These are phyloP conservation scores for Fusarium sp. DNA, from an alignment of 2,329 filamentous ascomycete species.

Conservation along the genomic window DNA sequence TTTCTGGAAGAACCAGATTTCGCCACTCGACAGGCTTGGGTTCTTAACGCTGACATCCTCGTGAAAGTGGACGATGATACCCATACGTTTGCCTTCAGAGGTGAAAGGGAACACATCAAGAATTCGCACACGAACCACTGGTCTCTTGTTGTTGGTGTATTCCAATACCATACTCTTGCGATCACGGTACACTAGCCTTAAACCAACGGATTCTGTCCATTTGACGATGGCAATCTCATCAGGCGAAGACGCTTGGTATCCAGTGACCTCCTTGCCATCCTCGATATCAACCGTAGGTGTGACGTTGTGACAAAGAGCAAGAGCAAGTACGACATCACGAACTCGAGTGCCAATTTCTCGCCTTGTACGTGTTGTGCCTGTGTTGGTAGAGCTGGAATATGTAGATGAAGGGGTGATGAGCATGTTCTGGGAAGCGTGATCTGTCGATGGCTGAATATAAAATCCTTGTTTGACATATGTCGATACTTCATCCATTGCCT, in stretches of 20 bases:
- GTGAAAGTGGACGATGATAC: constrained; percentile 90
- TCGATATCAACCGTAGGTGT: constrained; percentile 85
- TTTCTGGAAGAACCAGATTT: constrained; percentile 99
- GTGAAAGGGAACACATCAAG: constrained; percentile 98
- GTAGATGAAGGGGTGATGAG: constrained; percentile 82
- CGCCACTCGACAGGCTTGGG: constrained; percentile 67
- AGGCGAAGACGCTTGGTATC: constrained; percentile 95
- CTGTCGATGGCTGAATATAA: constrained; percentile 61
- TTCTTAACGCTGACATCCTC: constrained; percentile 63
- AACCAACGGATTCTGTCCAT: constrained; percentile 92
- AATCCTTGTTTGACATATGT: constrained; percentile 90
- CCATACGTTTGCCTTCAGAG: constrained; percentile 98
- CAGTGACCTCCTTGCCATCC: constrained; percentile 79
- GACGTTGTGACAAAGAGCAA: constrained; percentile 96
- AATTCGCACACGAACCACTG: constrained; percentile 86
- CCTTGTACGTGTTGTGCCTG: constrained; percentile 80
- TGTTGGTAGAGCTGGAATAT: constrained; percentile 69
- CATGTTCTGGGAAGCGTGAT: constrained; percentile 56
- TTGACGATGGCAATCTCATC: constrained; percentile 98
- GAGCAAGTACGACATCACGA: constrained; percentile 88
- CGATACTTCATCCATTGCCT: constrained; percentile 97
- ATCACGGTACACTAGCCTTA: constrained; percentile 86
- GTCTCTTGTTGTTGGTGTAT: constrained; percentile 76
- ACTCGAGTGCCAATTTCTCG: constrained; percentile 95
- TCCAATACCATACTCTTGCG: constrained; percentile 86